phyloP scores from a whole-genome alignment of 176 grass and related monocot species.

The Neostapfia colusana region DNA sequence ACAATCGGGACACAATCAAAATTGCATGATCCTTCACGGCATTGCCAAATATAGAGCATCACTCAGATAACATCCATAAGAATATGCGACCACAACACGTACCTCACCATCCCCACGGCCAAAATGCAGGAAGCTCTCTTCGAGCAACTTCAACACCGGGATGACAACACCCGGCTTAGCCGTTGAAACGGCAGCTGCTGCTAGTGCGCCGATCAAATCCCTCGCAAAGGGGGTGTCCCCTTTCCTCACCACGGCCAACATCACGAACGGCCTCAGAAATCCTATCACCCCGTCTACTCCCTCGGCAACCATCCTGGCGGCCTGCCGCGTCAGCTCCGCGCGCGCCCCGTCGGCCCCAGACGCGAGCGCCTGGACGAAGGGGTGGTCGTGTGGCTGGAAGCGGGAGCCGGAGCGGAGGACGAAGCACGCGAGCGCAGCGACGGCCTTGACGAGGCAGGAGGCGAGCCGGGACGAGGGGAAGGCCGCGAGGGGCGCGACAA shows the following conservation, averaged over 20 bases:
- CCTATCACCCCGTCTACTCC: constrained; percentile 27
- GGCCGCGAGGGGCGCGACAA: constrained; percentile 45
- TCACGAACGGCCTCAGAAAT: constrained; percentile 63
- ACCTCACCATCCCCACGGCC: constrained; percentile 39
- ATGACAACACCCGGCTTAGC: constrained; percentile 26
- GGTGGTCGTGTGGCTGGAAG: constrained; percentile 53
- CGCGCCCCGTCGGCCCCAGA: constrained; percentile 38
- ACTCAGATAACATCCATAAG: neutral
- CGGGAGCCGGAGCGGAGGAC: constrained; percentile 41
- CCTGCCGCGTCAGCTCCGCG: constrained; percentile 55
- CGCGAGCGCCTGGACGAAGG: constrained; percentile 60
- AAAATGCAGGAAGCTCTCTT: constrained; percentile 58
- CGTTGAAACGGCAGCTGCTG: constrained; percentile 31
- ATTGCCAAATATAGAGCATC: neutral
- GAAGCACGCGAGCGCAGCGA: constrained; percentile 44
- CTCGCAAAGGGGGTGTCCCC: constrained; percentile 39
- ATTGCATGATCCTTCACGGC: neutral
- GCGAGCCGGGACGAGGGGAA: constrained; percentile 30
- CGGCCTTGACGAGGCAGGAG: constrained; percentile 49
- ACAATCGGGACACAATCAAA: neutral
- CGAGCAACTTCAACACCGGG: constrained; percentile 55
- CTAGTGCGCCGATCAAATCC: constrained; percentile 62
- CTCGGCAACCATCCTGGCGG: constrained; percentile 48
- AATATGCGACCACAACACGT: neutral
- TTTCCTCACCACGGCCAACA: constrained; percentile 55